These are phyloP conservation scores for Fusarium miscanthi DNA, from an alignment of 2,329 filamentous ascomycete species.

Conservation along the genomic window DNA sequence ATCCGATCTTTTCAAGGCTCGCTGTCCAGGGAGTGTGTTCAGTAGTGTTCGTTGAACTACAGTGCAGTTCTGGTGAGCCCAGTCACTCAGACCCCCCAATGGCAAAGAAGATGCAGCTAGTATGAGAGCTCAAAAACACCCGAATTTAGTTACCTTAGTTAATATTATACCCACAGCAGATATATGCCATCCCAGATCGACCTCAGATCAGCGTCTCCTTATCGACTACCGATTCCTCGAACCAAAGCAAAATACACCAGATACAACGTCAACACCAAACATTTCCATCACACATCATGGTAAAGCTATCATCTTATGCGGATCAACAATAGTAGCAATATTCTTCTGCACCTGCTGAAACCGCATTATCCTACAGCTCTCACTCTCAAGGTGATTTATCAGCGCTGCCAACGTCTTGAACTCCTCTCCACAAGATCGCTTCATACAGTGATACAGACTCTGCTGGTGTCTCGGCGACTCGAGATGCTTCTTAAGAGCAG, in stretches of 20 bases:
- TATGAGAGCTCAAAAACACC: too few species aligned
- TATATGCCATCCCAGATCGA: not conserved
- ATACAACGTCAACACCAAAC: not conserved
- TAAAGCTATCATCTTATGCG: constrained; percentile 16
- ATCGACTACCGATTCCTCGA: not conserved
- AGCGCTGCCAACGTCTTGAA: constrained; percentile 55
- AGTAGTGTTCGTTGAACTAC: not conserved
- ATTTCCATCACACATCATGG: too few species aligned
- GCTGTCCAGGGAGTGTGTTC: not conserved
- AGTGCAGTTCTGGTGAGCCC: not conserved
- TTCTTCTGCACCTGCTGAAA: constrained; percentile 53
- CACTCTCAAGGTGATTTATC: constrained; percentile 59
- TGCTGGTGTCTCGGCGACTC: constrained; percentile 58
- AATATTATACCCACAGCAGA: not conserved
- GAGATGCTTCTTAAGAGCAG: constrained; percentile 62
- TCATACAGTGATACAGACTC: constrained; percentile 55
- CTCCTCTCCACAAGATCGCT: constrained; percentile 48
- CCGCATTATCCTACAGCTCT: constrained; percentile 53
- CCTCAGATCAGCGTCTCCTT: not conserved
- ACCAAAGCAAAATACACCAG: too few species aligned
- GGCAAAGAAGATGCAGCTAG: too few species aligned
- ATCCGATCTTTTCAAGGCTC: not conserved
- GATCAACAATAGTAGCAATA: constrained; percentile 35
- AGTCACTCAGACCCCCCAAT: not conserved
- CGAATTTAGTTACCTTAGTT: too few species aligned